Conservation (phyloP, 768 basidiomycete species). For the Pleurotus tuber-regium region DNA sequence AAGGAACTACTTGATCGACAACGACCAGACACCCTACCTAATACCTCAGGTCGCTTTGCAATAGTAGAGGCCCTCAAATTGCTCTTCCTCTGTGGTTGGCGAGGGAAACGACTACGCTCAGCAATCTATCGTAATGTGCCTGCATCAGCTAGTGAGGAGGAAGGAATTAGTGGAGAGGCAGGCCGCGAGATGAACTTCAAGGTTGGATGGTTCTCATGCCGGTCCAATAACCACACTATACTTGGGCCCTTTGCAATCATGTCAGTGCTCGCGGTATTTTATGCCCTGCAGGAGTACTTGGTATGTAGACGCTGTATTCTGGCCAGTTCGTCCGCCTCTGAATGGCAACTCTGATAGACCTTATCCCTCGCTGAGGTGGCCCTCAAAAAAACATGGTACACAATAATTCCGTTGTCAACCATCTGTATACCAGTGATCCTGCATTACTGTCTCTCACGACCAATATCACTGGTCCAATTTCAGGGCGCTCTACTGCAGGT, state of each 20-base stretch:
- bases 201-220: too few species aligned
- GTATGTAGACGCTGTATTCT: too few species aligned
- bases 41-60: not conserved
- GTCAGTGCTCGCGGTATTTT: too few species aligned
- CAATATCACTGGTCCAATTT: not conserved
- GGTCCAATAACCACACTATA: too few species aligned
- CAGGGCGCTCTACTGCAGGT: conserved; percentile 1
- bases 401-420: not conserved
- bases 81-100: not conserved
- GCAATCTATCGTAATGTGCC: too few species aligned
- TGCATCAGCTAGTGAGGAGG: too few species aligned
- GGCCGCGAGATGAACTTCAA: too few species aligned
- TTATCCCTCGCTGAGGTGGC: not conserved
- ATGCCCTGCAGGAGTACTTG: too few species aligned
- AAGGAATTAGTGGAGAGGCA: too few species aligned
- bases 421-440: not conserved
- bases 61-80: not conserved
- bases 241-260: too few species aligned
- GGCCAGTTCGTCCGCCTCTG: too few species aligned
- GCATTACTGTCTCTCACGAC: not conserved
- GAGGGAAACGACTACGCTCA: too few species aligned
- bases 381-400: not conserved
- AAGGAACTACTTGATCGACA: not conserved
- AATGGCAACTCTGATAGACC: not conserved
- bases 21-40: not conserved